phyloP scores from a whole-genome alignment of 148 eudicot genomes.

The Chenopodium berlandieri region DNA sequence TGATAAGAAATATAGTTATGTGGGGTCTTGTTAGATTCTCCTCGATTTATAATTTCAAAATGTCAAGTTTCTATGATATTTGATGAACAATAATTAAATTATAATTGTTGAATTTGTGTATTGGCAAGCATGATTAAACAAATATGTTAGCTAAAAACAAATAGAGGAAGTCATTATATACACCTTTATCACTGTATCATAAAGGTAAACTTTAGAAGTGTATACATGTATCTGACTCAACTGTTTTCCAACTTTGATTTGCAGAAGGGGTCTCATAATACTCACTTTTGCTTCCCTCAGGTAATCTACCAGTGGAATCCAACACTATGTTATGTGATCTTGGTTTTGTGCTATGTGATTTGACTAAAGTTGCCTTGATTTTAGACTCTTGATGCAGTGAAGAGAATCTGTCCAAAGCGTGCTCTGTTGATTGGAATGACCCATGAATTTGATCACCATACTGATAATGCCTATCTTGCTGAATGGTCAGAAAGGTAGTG shows the following conservation, averaged over 20 bases:
- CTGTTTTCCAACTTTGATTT: conserved; percentile 15
- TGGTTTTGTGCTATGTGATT: not conserved
- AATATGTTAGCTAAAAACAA: too few species aligned
- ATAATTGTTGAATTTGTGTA: too few species aligned
- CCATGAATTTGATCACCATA: conserved; percentile 88
- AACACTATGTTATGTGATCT: not conserved
- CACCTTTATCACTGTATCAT: not conserved
- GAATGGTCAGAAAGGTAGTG: conserved; percentile 87
- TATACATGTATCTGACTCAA: conserved; percentile 15
- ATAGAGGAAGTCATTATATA: too few species aligned
- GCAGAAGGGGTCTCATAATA: conserved; percentile 86
- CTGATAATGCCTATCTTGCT: conserved; percentile 62
- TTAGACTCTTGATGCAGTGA: conserved; percentile 89
- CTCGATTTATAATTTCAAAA: too few species aligned
- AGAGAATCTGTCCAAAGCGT: conserved; percentile 75
- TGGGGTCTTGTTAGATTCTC: too few species aligned
- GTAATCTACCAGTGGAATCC: conserved; percentile 27
- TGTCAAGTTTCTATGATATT: too few species aligned
- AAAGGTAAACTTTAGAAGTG: not conserved
- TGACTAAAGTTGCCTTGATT: conserved; percentile 8
- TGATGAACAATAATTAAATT: too few species aligned
- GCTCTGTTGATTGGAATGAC: conserved; percentile 90
- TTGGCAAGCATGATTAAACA: too few species aligned
- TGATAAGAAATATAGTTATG: too few species aligned
- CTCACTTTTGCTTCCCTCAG: conserved; percentile 92